These are phyloP conservation scores for Cymbidium sinense DNA, from an alignment of 106 monocot genomes.

Conservation along the genomic window DNA sequence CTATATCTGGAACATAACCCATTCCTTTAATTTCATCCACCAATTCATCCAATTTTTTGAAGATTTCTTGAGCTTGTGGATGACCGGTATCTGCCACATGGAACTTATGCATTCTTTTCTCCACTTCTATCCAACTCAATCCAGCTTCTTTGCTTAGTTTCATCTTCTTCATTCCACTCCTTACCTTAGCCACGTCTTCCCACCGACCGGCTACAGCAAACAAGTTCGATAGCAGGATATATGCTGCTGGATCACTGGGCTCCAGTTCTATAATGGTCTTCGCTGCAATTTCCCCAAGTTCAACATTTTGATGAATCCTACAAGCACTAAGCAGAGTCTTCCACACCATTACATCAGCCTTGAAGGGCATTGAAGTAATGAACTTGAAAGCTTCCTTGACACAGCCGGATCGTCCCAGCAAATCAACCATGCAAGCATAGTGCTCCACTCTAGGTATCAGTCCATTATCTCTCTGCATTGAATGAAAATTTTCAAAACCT, in stretches of 20 bases:
- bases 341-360: conserved; percentile 60
- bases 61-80: conserved; percentile 40
- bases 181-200: conserved; percentile 51
- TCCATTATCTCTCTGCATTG: conserved; percentile 45
- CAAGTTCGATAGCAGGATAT: conserved; percentile 76
- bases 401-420: conserved; percentile 59
- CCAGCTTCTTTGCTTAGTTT: conserved; percentile 69
- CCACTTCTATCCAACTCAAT: conserved; percentile 72
- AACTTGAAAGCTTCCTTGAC: conserved; percentile 60
- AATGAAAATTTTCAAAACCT: conserved; percentile 52
- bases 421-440: conserved; percentile 84
- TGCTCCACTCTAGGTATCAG: conserved; percentile 69
- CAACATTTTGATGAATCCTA: conserved; percentile 38
- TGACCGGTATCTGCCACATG: conserved; percentile 56
- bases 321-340: conserved; percentile 72
- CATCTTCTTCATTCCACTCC: conserved; percentile 62
- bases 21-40: conserved; percentile 42
- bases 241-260: conserved; percentile 57
- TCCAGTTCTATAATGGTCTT: conserved; percentile 51
- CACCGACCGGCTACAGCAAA: conserved; percentile 52
- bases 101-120: conserved; percentile 48
- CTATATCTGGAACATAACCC: conserved; percentile 56
- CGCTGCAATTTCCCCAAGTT: conserved; percentile 45
- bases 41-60: conserved; percentile 41
- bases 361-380: conserved; percentile 47